Evolutionary conservation across 805 yeast genomes (phyloP), one percentile per base, ranked within the genome.

Genomic region (Helenozyma baotianmanensis): DNA sequence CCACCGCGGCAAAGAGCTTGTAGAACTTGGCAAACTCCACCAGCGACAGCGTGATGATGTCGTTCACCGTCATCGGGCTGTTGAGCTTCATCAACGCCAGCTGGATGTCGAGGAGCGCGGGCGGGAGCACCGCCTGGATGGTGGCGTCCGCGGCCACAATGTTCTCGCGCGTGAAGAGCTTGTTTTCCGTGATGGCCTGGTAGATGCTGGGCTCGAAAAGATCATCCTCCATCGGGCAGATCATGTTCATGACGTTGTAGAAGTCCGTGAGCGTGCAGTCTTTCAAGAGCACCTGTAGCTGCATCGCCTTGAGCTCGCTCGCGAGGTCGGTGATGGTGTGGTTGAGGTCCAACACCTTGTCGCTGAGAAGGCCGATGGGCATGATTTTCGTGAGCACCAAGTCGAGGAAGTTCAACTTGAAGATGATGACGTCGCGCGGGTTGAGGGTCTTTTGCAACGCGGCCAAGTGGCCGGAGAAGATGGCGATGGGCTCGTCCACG

Each of bases 181-280:
- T 72, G 51, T 81, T 81, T 43, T 82, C 88, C 3, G 59, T 56
- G 12, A 81, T 69, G 1, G 89, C 82, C 36, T 76, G 63, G 53
- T 83, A 84, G 50, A 82, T 68, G 14, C 76, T 70, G 19, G 74
- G 76, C 33, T 82, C 80, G 40, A 74, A 74, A 33, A 64, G 61
- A 17, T 78, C 76, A 32, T 77, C 83, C 14, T 60, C 68, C 13
- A 80, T 55, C 10, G 83, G 81, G 54, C 75, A 78, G n/a, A 83
- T 79, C 82, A 82, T 78, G 47, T 80, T 79, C 37, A 81, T 64
- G 30, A 82, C 55, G 49, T 80, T 82, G 51, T 68, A 76, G 44
- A 73, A 76, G 35, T 80, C 74, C n/a, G 62, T 63, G 21, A 82
- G 54, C 0, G 74, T 74, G 15, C 84, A 73, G 25, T 68, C 72